Evolutionary conservation across 768 basidiomycete genomes (phyloP).

Genomic region (Rhizopogon sp.): DNA sequence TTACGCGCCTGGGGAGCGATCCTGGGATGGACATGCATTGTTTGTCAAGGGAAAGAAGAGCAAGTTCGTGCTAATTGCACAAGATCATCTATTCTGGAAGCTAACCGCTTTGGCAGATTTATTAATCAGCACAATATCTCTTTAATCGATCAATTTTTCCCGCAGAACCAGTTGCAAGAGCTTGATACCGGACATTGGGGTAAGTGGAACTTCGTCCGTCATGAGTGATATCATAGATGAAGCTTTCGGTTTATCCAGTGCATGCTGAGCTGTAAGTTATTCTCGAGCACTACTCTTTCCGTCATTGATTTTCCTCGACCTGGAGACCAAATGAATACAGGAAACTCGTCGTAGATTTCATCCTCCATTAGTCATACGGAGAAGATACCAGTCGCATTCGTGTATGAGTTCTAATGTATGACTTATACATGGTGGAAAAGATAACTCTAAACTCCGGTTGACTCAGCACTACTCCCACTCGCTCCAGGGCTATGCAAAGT

Average conservation of each 20-base stretch:
- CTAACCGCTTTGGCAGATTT: constrained; percentile 42
- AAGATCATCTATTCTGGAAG: not conserved
- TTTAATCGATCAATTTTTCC: constrained; percentile 65
- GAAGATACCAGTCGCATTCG: not conserved
- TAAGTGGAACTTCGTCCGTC: constrained; percentile 28
- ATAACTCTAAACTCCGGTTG: not conserved
- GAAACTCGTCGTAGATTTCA: constrained; percentile 28
- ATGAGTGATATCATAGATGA: not conserved
- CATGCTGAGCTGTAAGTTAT: constrained; percentile 66
- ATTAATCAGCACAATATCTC: constrained; percentile 70
- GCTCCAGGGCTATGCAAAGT: too few relatives aligned
- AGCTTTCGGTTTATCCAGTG: constrained; percentile 37
- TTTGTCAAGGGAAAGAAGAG: constrained; percentile 79
- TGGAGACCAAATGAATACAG: constrained; percentile 55
- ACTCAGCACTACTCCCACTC: not conserved
- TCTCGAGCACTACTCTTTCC: not conserved
- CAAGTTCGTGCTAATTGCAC: constrained; percentile 38
- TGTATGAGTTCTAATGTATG: not conserved
- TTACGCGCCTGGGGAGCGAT: constrained; percentile 49
- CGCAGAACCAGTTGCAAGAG: constrained; percentile 52
- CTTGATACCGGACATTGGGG: constrained; percentile 88
- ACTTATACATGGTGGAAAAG: not conserved
- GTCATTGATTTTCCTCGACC: not conserved
- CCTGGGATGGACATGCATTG: constrained; percentile 56
- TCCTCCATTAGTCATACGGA: constrained; percentile 1